Conservation (phyloP, 2,329 filamentous ascomycete species). For the Penicillium griseofulvum region DNA sequence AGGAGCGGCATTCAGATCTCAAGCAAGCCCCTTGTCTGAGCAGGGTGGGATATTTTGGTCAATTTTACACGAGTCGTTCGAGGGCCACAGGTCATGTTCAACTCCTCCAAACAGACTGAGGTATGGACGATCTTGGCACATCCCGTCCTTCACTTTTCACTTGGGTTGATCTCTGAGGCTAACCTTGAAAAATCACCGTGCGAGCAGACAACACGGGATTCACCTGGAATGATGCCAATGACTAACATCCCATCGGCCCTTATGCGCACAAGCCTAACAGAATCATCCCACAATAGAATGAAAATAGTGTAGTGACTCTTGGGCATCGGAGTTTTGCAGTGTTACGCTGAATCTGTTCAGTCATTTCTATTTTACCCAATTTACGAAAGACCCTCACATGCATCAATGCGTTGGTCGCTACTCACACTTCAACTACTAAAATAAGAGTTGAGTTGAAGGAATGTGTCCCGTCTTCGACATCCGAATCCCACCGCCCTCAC, state of each 20-base stretch:
- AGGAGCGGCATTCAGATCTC: constrained; percentile 16
- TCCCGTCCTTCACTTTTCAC: neutral
- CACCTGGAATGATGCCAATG: constrained; percentile 8
- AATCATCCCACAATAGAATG: neutral
- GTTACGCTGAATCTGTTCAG: neutral
- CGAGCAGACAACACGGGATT: constrained; percentile 9
- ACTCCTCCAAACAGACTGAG: constrained; percentile 1
- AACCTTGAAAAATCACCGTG: neutral
- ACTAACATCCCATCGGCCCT: neutral
- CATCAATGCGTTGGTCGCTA: neutral
- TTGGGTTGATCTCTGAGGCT: neutral
- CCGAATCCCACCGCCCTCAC: constrained; percentile 67
- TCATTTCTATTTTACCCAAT: neutral
- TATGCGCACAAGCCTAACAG: too few relatives aligned
- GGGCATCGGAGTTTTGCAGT: neutral
- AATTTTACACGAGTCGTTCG: neutral
- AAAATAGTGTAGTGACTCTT: neutral
- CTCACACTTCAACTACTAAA: neutral
- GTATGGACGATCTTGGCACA: constrained; percentile 7
- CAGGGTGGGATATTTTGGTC: neutral
- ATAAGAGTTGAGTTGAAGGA: constrained; percentile 7
- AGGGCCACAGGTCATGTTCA: neutral
- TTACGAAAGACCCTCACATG: neutral
- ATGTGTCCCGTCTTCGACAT: constrained; percentile 70
- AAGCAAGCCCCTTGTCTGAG: constrained; percentile 1